A percentile compares a stretch with the other conserved stretches of the same genome.
Evolutionary conservation across 2,329 filamentous ascomycete species (phyloP).

Genomic region (Dryadomyces quercivorus): DNA sequence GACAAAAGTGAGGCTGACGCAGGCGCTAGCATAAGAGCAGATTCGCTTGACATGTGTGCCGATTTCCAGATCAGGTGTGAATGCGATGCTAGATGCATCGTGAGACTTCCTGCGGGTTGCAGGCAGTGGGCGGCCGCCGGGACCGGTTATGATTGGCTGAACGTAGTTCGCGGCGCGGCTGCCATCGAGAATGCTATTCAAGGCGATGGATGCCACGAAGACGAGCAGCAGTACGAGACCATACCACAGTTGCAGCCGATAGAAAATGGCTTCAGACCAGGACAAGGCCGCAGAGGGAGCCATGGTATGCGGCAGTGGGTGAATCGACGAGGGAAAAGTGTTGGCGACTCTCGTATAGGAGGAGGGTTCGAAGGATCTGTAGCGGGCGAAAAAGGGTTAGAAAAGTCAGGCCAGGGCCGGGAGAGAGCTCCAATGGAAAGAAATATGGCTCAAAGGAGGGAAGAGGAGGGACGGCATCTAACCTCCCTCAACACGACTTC

Average conservation of each 20-base stretch:
- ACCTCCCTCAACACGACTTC: slow-evolving; percentile 7
- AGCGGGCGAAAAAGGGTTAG: neutral
- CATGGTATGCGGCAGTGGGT: slow-evolving; percentile 10
- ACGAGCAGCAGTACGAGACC: slow-evolving; percentile 37
- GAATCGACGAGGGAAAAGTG: neutral
- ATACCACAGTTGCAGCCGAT: slow-evolving; percentile 37
- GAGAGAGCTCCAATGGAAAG: neutral
- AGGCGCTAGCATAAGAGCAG: slow-evolving; percentile 63
- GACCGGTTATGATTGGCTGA: slow-evolving; percentile 49
- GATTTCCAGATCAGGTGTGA: slow-evolving; percentile 30
- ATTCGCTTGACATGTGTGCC: slow-evolving; percentile 55
- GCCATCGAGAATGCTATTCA: slow-evolving; percentile 40
- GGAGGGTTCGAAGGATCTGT: neutral
- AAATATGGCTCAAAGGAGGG: no score
- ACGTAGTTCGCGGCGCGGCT: slow-evolving; percentile 35
- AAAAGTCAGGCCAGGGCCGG: neutral
- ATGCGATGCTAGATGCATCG: slow-evolving; percentile 3
- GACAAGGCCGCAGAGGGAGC: slow-evolving; percentile 10
- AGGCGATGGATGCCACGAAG: slow-evolving; percentile 37
- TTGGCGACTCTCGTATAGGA: slow-evolving; percentile 1
- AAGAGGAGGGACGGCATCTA: slow-evolving; percentile 1
- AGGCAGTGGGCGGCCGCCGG: slow-evolving; percentile 81
- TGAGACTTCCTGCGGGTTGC: slow-evolving; percentile 44
- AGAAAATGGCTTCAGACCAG: slow-evolving; percentile 30
- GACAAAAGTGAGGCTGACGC: slow-evolving; percentile 62